Evolutionary conservation across 768 basidiomycete species (phyloP).

Genomic region (Russula olivacea): DNA sequence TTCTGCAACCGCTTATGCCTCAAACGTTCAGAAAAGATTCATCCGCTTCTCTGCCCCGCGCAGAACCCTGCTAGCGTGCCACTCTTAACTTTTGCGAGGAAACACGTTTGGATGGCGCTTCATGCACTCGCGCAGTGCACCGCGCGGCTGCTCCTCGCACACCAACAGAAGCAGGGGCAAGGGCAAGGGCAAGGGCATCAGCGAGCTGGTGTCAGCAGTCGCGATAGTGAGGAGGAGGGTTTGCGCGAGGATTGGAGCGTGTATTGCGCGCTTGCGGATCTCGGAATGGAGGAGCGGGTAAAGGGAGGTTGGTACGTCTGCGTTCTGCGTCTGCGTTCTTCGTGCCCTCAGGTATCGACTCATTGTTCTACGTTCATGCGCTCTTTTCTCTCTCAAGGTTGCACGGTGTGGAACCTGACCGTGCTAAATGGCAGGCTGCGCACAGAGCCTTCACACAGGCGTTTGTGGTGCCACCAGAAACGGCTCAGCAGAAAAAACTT

Average conservation of each 20-base stretch:
- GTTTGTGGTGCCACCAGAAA: constrained; percentile 51
- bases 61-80: no score
- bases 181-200: no score
- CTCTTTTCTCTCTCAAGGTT: no score
- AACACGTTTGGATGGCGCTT: constrained; percentile 67
- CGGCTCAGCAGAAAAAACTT: constrained; percentile 52
- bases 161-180: constrained; percentile 42
- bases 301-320: constrained; percentile 47
- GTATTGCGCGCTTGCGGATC: constrained; percentile 57
- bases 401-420: constrained; percentile 44
- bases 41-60: no score
- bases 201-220: constrained; percentile 17
- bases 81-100: no score
- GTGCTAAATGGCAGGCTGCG: no score
- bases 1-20: no score
- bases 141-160: constrained; percentile 57
- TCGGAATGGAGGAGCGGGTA: constrained; percentile 64
- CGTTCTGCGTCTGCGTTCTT: constrained; percentile 29
- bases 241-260: constrained; percentile 49
- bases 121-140: constrained; percentile 65
- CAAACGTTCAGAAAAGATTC: no score
- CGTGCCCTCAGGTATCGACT: constrained; percentile 1
- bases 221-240: constrained; percentile 24
- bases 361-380: not conserved
- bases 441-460: no score